These are phyloP conservation scores for Dactylellina leptospora DNA, from an alignment of 2,329 filamentous ascomycete genomes.

Conservation along the genomic window DNA sequence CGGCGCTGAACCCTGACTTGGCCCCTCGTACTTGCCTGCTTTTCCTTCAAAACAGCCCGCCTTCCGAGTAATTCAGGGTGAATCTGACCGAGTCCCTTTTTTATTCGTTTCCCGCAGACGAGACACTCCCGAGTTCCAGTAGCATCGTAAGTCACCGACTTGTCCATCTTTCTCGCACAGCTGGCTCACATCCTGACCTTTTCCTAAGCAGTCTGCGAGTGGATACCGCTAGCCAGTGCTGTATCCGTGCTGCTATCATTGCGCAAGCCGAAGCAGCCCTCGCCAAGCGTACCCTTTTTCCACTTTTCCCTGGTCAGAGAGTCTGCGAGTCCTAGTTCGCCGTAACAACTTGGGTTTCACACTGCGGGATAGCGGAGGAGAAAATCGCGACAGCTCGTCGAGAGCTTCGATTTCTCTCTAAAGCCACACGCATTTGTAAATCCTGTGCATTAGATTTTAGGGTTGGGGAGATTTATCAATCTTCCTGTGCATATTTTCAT, in stretches of 20 bases:
- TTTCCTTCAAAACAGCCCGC: constrained; percentile 17
- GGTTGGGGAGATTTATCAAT: constrained; percentile 41
- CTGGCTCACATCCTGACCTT: constrained; percentile 11
- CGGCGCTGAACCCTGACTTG: constrained; percentile 48
- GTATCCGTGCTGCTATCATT: constrained; percentile 25
- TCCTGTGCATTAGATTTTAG: constrained; percentile 10
- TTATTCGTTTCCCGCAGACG: constrained; percentile 20
- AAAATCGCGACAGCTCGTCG: constrained; percentile 33
- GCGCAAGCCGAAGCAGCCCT: constrained; percentile 28
- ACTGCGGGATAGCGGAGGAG: constrained; percentile 38
- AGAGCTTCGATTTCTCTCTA: constrained; percentile 23
- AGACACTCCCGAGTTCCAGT: constrained; percentile 35
- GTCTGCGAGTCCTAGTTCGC: constrained; percentile 29
- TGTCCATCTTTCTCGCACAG: constrained; percentile 29
- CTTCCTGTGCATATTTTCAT: constrained; percentile 52
- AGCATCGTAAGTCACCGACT: constrained; percentile 3
- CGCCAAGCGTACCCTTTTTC: constrained; percentile 39
- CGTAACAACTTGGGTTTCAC: constrained; percentile 50
- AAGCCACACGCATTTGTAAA: constrained; percentile 29
- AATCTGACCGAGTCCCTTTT: constrained; percentile 37
- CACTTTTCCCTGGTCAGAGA: constrained; percentile 20
- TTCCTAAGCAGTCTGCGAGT: constrained; percentile 10
- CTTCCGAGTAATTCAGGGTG: constrained; percentile 31
- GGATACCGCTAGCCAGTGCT: constrained; percentile 13
- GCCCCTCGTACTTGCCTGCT: constrained; percentile 31